Evolutionary conservation across 805 yeast genomes (phyloP), one percentile per base, ranked within the genome.

Genomic region (Yarrowia sp.): DNA sequence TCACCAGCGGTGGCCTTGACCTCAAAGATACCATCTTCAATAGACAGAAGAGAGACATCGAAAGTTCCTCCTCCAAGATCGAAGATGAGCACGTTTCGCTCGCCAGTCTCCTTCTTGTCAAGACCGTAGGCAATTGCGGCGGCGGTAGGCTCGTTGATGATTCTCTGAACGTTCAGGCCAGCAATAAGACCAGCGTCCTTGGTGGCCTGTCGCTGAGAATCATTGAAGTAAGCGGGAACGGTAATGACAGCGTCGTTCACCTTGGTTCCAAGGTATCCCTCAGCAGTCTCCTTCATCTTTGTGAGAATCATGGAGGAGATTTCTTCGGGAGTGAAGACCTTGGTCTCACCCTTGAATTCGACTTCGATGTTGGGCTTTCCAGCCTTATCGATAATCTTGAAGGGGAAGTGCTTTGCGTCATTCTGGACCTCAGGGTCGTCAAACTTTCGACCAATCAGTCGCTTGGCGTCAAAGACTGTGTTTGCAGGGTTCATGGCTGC

Each of bases 401-500:
- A 47, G 52, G 52, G 52, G 52, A 47, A 47, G 33, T 47, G 52
- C 36, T 47, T 47, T 13, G 52, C 52, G 36, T 47, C 52, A 36
- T 47, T 47, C 52, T 47, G 52, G 52, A 47, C 52, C n/a, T 47
- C 52, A 9, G 52, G 19, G 52, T 47, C 52, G 52, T 47, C 52
- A 19, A 47, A 47, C 9, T 47, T 47, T 47, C 52, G 52, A 12
- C 52, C 52, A 47, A 47, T 47, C 19, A 47, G 52, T 47, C 52
- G 52, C 52, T 47, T 47, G 52, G 52, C 52, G 52, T 47, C 52
- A 47, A 47, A 47, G 19, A 47, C 52, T 47, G 52, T 47, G 52
- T 47, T 47, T 14, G 52, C 36, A 30, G 52, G 52, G 52, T 47
- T 47, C 52, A 47, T 47, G n/a, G 52, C 52, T 13, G 52, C 52